phyloP scores from a whole-genome alignment of 345 rosid genomes.

The Camelina laxa region DNA sequence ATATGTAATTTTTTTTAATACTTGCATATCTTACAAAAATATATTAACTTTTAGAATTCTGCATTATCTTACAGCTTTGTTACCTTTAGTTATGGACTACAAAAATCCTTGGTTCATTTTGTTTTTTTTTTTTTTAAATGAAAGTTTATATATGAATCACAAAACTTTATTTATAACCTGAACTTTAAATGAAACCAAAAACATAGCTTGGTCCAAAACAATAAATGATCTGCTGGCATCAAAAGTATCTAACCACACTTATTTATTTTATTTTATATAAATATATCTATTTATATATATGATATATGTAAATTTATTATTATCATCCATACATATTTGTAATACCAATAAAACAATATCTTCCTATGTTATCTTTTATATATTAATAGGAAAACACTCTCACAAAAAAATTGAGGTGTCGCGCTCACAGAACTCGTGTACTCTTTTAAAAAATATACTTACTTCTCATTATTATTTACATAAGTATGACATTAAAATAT shows the following conservation, averaged over 20 bases:
- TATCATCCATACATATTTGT: background rate
- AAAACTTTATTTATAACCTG: too few species aligned
- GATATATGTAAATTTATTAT: background rate
- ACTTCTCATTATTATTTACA: too few species aligned
- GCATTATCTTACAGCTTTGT: background rate
- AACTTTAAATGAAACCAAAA: constrained; percentile 16
- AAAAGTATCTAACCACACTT: constrained; percentile 15
- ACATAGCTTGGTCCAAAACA: constrained; percentile 23
- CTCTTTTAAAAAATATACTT: too few species aligned
- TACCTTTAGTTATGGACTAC: background rate
- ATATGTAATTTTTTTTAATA: too few species aligned
- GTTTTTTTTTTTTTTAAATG: too few species aligned
- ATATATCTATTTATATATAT: background rate
- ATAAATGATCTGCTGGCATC: constrained; percentile 27
- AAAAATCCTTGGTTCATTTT: too few species aligned
- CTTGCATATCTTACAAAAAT: background rate
- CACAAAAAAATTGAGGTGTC: too few species aligned
- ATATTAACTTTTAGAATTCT: background rate
- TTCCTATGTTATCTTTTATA: background rate
- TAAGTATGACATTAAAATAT: too few species aligned
- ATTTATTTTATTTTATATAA: background rate
- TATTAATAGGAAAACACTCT: too few species aligned
- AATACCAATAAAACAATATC: background rate
- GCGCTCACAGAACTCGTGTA: too few species aligned
- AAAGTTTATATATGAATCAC: too few species aligned